Evolutionary conservation across 1,139 yeast genomes (phyloP), one percentile per base, ranked within the genome.

Genomic region (Nadsonia commutata): DNA sequence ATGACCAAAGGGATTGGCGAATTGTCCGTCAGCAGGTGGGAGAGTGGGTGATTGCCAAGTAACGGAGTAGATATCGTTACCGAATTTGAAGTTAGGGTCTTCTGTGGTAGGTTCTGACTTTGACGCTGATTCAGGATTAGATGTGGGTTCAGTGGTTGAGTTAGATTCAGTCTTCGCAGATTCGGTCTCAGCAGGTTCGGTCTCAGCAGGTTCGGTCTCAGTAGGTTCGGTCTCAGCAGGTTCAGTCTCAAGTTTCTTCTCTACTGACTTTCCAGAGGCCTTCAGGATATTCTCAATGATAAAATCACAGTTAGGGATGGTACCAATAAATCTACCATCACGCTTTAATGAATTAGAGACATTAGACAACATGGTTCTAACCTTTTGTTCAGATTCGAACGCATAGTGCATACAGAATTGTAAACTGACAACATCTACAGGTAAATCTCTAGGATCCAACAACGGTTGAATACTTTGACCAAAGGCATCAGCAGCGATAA

Each of bases 391-490:
- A 2, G 80, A 71, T 53, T 84, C 93, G 65, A 86, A 90, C 0
- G 97, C 95, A 65, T 90, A 90, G 60, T 90, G 99, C 60, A 90
- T 65, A 43, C 95, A 83, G 60, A 90, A 90, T 59, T 93, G 98
- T 57, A 82, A 75, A 19, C 94, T 78, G 1, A 88, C 96, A 16
- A 80, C 67, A 60, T 90, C 95, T 45, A 90, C 86, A 0, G 95
- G 95, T 53, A 84, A 78, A 39, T 79, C 70, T 18, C 80, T 75
- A 1, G 69, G 85, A 47, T 74, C 79, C 36, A 86, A 72, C n/a
- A 84, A 72, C 9, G 77, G 78, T 0, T 84, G 84, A 3, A 88
- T 62, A 1, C 79, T 72, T 20, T 71, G 68, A 1, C 78, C 76
- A 60, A 86, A 90, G 44, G 95, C 84, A 63, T 90, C 98, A 9